Percentiles rank a stretch among this genome's conserved stretches.
Evolutionary conservation across 2,329 filamentous ascomycete genomes (phyloP).

Genomic region (Trichophyton equinum): DNA sequence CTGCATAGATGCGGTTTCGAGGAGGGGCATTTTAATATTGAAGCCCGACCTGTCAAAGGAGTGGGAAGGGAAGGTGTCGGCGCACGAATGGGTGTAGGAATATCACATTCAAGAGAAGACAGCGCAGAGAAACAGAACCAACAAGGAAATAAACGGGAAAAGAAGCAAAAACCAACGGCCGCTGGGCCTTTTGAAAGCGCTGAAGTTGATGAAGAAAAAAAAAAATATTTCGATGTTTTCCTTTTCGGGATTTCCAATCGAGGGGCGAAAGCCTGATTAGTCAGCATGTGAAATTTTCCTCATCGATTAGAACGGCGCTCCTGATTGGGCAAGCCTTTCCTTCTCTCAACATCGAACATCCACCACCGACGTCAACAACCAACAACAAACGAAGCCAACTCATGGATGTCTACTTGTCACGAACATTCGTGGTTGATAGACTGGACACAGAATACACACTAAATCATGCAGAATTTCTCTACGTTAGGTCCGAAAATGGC

Average conservation of each 20-base stretch:
- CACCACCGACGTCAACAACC: not conserved
- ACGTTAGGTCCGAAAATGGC: too few species aligned
- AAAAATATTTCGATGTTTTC: not conserved
- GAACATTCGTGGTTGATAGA: too few species aligned
- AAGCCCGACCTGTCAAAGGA: constrained; percentile 27
- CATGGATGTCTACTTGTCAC: too few species aligned
- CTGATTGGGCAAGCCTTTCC: not conserved
- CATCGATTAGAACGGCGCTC: not conserved
- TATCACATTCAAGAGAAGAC: not conserved
- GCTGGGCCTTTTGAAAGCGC: not conserved
- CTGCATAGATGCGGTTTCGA: constrained; percentile 14
- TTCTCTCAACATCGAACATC: not conserved
- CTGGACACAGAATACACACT: too few species aligned
- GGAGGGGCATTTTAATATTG: constrained; percentile 31
- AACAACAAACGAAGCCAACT: not conserved
- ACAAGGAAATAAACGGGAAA: not conserved
- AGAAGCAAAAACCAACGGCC: not conserved
- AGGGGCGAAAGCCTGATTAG: not conserved
- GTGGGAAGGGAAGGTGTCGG: not conserved
- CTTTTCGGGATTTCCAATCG: not conserved
- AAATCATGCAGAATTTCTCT: too few species aligned
- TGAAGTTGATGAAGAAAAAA: not conserved
- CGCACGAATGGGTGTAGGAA: not conserved
- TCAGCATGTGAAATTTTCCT: not conserved
- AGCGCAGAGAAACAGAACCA: not conserved